A percentile compares a stretch with the other conserved stretches of the same genome.
Evolutionary conservation across 2,329 filamentous ascomycete genomes (phyloP).

Genomic region (Diplodia seriata): DNA sequence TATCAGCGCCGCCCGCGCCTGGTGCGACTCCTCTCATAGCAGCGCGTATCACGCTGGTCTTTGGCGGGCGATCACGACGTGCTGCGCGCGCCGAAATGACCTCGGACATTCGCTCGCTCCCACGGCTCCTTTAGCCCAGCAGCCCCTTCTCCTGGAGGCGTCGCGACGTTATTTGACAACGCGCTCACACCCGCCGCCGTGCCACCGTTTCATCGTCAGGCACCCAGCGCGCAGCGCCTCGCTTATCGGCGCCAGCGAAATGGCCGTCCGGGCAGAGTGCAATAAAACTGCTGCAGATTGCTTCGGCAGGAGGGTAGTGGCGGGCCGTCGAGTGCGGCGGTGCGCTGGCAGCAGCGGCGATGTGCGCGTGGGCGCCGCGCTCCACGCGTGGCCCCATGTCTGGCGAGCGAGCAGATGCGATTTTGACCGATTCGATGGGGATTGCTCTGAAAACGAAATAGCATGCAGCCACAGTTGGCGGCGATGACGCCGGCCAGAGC

Average conservation of each 20-base stretch:
- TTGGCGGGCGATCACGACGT: slow-evolving; percentile 18
- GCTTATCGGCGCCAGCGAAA: slow-evolving; percentile 26
- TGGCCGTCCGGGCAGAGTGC: slow-evolving; percentile 5
- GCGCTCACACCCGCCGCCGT: slow-evolving; percentile 1
- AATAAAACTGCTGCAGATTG: slow-evolving; percentile 8
- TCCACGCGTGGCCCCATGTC: slow-evolving; percentile 19
- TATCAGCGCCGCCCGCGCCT: slow-evolving; percentile 1
- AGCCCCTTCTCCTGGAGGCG: slow-evolving; percentile 19
- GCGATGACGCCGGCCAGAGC: slow-evolving; percentile 17
- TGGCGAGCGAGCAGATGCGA: slow-evolving; percentile 20
- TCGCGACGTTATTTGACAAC: slow-evolving; percentile 20
- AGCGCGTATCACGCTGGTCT: background rate
- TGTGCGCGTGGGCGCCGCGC: slow-evolving; percentile 4
- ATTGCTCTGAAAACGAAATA: slow-evolving; percentile 30
- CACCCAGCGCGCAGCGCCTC: slow-evolving; percentile 30
- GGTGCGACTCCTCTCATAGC: slow-evolving; percentile 1
- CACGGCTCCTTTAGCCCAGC: background rate
- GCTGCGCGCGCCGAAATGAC: slow-evolving; percentile 29
- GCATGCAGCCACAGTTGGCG: slow-evolving; percentile 30
- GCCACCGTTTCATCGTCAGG: slow-evolving; percentile 32
- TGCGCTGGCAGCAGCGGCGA: slow-evolving; percentile 9
- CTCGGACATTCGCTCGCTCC: slow-evolving; percentile 30
- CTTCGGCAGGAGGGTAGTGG: background rate
- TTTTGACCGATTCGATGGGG: slow-evolving; percentile 29
- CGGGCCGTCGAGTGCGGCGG: slow-evolving; percentile 3